Percentiles rank a stretch among this genome's conserved stretches.
phyloP scores from a whole-genome alignment of 2,329 filamentous ascomycete species.

The Hypoxylon sp. region DNA sequence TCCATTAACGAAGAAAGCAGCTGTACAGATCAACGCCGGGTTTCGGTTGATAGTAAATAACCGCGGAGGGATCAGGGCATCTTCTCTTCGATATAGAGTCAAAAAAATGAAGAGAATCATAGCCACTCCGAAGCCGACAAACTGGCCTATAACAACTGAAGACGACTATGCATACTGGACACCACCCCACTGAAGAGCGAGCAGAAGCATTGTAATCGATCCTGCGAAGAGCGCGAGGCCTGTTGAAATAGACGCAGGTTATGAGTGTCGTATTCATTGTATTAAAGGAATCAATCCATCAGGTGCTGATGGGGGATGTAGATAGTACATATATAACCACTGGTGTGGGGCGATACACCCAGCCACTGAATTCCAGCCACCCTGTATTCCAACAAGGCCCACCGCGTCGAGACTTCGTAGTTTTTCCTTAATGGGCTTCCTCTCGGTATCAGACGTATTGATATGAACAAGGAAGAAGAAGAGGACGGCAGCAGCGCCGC shows the following conservation, averaged over 20 bases:
- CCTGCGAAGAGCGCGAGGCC: slow-evolving; percentile 31
- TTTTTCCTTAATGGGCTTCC: slow-evolving; percentile 7
- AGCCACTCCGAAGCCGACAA: slow-evolving; percentile 36
- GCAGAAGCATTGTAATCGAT: slow-evolving; percentile 33
- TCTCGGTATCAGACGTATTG: slow-evolving; percentile 1
- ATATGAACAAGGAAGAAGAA: slow-evolving; percentile 20
- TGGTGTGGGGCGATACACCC: no score
- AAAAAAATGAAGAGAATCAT: slow-evolving; percentile 36
- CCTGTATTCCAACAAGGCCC: no score
- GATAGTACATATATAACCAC: no score
- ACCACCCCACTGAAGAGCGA: slow-evolving; percentile 41
- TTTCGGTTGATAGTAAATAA: slow-evolving; percentile 39
- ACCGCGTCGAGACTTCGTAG: slow-evolving; percentile 21
- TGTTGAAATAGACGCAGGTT: no score
- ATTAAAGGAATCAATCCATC: no score
- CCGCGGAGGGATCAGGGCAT: slow-evolving; percentile 36
- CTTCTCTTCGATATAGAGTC: slow-evolving; percentile 22
- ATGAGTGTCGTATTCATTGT: no score
- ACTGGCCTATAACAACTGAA: slow-evolving; percentile 45
- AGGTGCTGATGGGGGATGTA: no score
- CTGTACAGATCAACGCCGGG: slow-evolving; percentile 9
- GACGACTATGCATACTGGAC: slow-evolving; percentile 30
- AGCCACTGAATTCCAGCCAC: no score
- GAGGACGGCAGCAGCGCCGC: slow-evolving; percentile 20
- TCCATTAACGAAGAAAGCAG: slow-evolving; percentile 43